Percentiles rank a stretch among this genome's conserved stretches.
Evolutionary conservation across 2,329 filamentous ascomycete species (phyloP).

Genomic region (Fusarium zealandicum): DNA sequence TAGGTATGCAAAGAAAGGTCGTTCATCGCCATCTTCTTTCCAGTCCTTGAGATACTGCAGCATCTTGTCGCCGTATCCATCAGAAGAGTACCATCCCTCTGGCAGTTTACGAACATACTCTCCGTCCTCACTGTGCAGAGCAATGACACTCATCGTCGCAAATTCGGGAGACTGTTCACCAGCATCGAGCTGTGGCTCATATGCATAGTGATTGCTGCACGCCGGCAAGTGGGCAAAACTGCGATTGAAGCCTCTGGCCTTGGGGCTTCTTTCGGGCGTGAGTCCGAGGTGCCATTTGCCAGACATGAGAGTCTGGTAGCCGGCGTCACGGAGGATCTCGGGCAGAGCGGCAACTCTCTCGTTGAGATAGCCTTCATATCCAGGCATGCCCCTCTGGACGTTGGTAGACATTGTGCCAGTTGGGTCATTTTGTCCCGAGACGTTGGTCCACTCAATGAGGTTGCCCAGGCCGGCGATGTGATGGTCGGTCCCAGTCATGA

Average conservation of each 20-base stretch:
- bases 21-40: constrained; percentile 37
- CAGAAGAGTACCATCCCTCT: constrained; percentile 55
- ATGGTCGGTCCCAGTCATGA: constrained; percentile 64
- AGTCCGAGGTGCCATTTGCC: constrained; percentile 51
- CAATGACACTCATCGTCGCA: constrained; percentile 26
- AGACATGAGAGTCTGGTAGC: constrained; percentile 64
- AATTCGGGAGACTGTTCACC: constrained; percentile 29
- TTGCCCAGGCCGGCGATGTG: constrained; percentile 28
- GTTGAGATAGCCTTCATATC: constrained; percentile 62
- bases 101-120: constrained; percentile 39
- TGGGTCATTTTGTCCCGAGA: constrained; percentile 17
- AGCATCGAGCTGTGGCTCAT: constrained; percentile 33
- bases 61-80: constrained; percentile 54
- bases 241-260: constrained; percentile 59
- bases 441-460: constrained; percentile 56
- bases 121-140: constrained; percentile 27
- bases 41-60: constrained; percentile 49
- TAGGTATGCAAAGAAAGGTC: constrained; percentile 41
- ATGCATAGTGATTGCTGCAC: constrained; percentile 59
- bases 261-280: constrained; percentile 25
- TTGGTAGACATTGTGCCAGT: constrained; percentile 24
- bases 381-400: constrained; percentile 31
- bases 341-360: constrained; percentile 60
- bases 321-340: constrained; percentile 62
- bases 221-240: constrained; percentile 67